Evolutionary conservation across 495 filamentous ascomycete genomes (phyloP), one percentile per base, ranked within the genome.

Genomic region (Hypoxylon fragiforme): DNA sequence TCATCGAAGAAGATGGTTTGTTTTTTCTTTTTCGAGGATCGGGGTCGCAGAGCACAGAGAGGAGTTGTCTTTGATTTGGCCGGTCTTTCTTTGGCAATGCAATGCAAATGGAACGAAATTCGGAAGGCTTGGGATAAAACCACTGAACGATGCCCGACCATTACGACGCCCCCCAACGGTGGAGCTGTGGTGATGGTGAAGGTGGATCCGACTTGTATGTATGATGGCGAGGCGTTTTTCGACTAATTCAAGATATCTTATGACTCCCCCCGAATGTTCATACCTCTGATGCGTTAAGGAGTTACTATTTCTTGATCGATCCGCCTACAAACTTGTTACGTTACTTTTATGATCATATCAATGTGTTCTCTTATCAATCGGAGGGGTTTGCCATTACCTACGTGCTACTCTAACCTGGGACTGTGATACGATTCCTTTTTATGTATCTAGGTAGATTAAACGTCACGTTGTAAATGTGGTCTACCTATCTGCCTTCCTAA

Each of bases 201-300:
- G n/a, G n/a, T n/a, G n/a, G n/a, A n/a, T 14, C 45, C 44, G 41
- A 56, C 44, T 56, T 62, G 58, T 62, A 57, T 62, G 52, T 62
- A 57, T 62, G 52, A 62, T 56, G 58, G 58, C 47, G 48, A 57
- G 58, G 58, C 58, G 58, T 62, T 62, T 62, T 59, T 40, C 57
- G 46, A 61, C 57, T 61, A 61, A 61, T 61, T 55, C 41, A 52
- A 61, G 57, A 61, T 52, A 61, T 61, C 52, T 61, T 61, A 61
- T 31, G 51, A 61, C 36, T 28, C 24, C 44, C 28, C 56, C 41
- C 42, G 28, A 49, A 60, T 54, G 44, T 22, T 18, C 50, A 55
- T 54, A 41, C 40, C 40, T 31, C 39, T 50, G 39, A 45, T 26
- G 44, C 46, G 36, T 3, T 2, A 2, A 14, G 0, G 32, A 36